Base-by-base conservation (phyloP, 2,329 filamentous ascomycete species). In the Sordariomycetes sp. region DNA sequence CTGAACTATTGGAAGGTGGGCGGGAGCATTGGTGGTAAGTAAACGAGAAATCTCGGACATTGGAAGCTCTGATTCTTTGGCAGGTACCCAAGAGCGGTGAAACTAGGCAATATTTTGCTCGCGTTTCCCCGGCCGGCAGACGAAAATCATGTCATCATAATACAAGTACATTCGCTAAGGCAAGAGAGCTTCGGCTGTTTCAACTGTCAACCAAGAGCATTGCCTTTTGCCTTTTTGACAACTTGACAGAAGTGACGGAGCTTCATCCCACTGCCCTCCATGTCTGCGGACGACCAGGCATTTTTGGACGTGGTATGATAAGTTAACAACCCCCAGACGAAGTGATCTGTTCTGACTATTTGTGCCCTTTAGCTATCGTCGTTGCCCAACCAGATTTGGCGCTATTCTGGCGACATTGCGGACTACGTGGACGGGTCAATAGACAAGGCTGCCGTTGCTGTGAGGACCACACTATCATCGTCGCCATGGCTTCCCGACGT, bases 401-500 rank as follows among this genome's bases (percentile, higher is more conserved):
- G 76, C 61, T 90, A 90, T 69, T 85, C 86, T 17, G 76, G 78
- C 63, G 79, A 88, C 56, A 79, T 92, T 60, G 89, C 89, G 67
- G 86, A 90, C 62, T 86, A 85, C 62, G 82, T 95, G 68, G 89
- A 96, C 71, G 78, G 80, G 59, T 84, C 90, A 66, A 85, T 96
- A 69, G 89, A 96, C 65, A 77, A 79, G 59, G 84, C 89, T 52
- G 88, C 90, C 57, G 75, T 78, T 39, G 76, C 79, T 42, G 76
- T 96, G 53, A 83, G 88, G 67, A 84, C 90, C 61, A 78, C 79
- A 4, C 75, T 90, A 52, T 79, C 85, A 42, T 76, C 83, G 42
- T 79, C 83, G 57, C 71, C 78, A 67, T 94, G 89, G 88, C 74
- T 95, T 15, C 89, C 89, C 50, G 79, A 86, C 48, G 77, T 79